Base-by-base conservation (phyloP, 2,329 filamentous ascomycete species). In the Cordyceps pruinosa region DNA sequence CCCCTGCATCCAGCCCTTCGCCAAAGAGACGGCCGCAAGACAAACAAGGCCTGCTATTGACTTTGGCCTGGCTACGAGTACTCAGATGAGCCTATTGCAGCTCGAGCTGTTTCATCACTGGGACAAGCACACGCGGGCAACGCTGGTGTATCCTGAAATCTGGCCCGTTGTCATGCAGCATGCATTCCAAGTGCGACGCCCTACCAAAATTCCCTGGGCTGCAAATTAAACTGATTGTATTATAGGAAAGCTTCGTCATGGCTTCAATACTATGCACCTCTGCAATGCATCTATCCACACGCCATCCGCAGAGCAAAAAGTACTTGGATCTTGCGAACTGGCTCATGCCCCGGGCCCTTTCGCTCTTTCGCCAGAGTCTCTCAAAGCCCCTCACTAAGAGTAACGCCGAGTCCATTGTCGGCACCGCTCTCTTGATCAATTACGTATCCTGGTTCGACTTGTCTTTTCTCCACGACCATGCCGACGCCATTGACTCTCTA, bases 51-150 rank as follows among this genome's bases (percentile, higher is more conserved):
- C 3, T 41, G 17, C 32, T 59, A 39, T 46, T 32, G 12, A 49
- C 32, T 39, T 46, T 46, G 35, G 23, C 13, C 19, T 49, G 19
- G n/a, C 23, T 41, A 15, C 32, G 23, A 56, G 57, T 35, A n/a
- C 48, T 2, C 59, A 57, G 9, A 61, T 69, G 47, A 69, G 68
- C 46, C 57, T 69, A 5, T 51, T 69, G 17, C 67, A 70, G 47
- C 61, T 70, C 57, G 66, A 70, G 49, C 62, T 70, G 28, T 65
- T 70, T 57, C 60, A 68, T 58, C 66, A 70, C 59, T 70, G 68
- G 47, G 62, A 66, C 25, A 60, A 62, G 13, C 37, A 57, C 19
- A 68, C 65, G 17, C 49, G 61, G 5, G 57, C 60, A 13, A 69
- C 65, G 10, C 61, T 70, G 19, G 57, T 64, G 41, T 69, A 69